Conservation (phyloP, 331 rosid species). For the Pyracantha coccinea region DNA sequence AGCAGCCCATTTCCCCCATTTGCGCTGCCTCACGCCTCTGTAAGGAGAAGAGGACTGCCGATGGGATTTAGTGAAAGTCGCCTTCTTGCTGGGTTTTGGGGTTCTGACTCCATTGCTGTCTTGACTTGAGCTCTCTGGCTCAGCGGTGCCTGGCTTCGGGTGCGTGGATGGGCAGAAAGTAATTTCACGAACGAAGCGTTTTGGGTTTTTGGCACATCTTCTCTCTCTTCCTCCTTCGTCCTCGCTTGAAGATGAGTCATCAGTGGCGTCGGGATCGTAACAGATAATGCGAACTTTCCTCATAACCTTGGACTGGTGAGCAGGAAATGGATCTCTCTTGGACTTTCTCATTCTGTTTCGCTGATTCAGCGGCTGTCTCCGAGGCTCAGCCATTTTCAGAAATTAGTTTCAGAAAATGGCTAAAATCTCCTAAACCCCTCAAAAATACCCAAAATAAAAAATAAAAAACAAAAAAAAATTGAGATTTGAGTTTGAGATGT, state of each 20-base stretch:
- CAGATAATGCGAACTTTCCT: slow-evolving; percentile 52
- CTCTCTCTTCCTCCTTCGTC: slow-evolving; percentile 25
- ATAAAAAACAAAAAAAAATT: not conserved
- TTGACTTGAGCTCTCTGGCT: slow-evolving; percentile 29
- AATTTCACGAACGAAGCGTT: slow-evolving; percentile 26
- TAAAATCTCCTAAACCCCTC: slow-evolving; percentile 21
- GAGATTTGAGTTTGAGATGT: not conserved
- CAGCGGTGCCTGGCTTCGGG: too few relatives aligned
- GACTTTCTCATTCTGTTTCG: slow-evolving; percentile 4
- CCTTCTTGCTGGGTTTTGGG: slow-evolving; percentile 11
- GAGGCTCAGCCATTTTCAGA: slow-evolving; percentile 31
- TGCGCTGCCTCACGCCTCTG: slow-evolving; percentile 69
- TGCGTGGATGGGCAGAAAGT: not conserved
- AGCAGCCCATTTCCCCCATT: slow-evolving; percentile 89
- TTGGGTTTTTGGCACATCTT: slow-evolving; percentile 7
- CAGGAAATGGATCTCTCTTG: not conserved
- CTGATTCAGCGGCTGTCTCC: slow-evolving; percentile 8
- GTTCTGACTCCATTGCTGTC: slow-evolving; percentile 27
- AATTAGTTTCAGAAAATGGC: not conserved
- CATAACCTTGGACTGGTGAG: slow-evolving; percentile 8
- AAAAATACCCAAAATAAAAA: slow-evolving; percentile 14
- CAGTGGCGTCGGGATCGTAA: slow-evolving; percentile 73
- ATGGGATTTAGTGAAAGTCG: slow-evolving; percentile 15
- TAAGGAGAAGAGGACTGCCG: slow-evolving; percentile 30
- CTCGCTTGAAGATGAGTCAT: slow-evolving; percentile 55